Evolutionary conservation across 2,329 filamentous ascomycete genomes (phyloP).

Genomic region (Aspergillus calidoustus): DNA sequence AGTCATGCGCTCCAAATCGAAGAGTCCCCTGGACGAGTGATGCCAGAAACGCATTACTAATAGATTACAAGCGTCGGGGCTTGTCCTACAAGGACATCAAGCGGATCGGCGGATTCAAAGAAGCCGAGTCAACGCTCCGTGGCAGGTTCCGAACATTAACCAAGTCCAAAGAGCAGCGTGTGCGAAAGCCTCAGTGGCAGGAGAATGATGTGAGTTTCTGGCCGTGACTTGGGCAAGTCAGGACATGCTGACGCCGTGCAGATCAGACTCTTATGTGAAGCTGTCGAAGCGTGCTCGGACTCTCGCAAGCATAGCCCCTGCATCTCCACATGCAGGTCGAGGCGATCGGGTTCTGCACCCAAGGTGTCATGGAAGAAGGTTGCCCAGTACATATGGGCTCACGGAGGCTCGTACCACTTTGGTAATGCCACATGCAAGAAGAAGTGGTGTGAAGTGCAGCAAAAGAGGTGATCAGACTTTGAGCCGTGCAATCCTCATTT

Average conservation of each 20-base stretch:
- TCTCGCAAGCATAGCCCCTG: slow-evolving; percentile 14
- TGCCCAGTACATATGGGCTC: slow-evolving; percentile 55
- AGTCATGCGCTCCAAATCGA: slow-evolving; percentile 9
- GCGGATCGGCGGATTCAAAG: slow-evolving; percentile 45
- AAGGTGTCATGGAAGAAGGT: slow-evolving; percentile 66
- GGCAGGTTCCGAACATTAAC: slow-evolving; percentile 53
- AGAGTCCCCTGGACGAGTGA: slow-evolving; percentile 25
- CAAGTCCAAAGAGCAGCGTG: slow-evolving; percentile 50
- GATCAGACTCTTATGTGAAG: slow-evolving; percentile 48
- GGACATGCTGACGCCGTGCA: slow-evolving; percentile 24
- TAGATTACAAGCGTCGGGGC: slow-evolving; percentile 46
- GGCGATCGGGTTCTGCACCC: slow-evolving; percentile 26
- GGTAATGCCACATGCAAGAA: slow-evolving; percentile 66
- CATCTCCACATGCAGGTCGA: slow-evolving; percentile 10
- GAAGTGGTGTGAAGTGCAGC: slow-evolving; percentile 59
- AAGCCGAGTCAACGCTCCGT: slow-evolving; percentile 54
- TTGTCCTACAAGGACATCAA: slow-evolving; percentile 56
- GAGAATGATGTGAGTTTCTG: slow-evolving; percentile 46
- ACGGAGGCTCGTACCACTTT: slow-evolving; percentile 63
- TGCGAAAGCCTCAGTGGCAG: slow-evolving; percentile 52
- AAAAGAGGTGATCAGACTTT: slow-evolving; percentile 13
- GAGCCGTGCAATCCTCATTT: not conserved
- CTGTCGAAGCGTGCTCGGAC: slow-evolving; percentile 36
- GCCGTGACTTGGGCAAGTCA: not conserved
- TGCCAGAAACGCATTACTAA: slow-evolving; percentile 44